Evolutionary conservation across 257 asterid species (phyloP).

Genomic region (Scutellaria barbata): DNA sequence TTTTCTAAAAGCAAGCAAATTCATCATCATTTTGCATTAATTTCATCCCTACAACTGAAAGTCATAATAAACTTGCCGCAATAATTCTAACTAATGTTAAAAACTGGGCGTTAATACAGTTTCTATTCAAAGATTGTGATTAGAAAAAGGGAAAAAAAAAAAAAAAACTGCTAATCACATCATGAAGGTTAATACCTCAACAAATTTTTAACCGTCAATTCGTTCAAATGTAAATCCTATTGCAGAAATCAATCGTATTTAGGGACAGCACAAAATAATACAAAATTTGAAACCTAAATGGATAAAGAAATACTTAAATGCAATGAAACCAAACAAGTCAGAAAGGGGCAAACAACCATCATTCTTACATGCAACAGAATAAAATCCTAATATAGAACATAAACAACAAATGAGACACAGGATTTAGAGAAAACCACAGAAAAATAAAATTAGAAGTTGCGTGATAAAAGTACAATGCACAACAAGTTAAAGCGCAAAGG

Average conservation of each 20-base stretch:
- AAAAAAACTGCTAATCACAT: not conserved
- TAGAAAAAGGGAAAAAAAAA: not conserved
- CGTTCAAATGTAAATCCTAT: slow-evolving; percentile 9
- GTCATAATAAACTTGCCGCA: slow-evolving; percentile 13
- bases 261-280: not conserved
- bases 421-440: not conserved
- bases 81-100: slow-evolving; percentile 3
- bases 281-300: slow-evolving; percentile 1
- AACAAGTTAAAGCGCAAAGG: slow-evolving; percentile 30
- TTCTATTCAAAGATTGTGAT: not conserved
- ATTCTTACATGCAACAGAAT: slow-evolving; percentile 25
- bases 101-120: not conserved
- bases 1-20: not conserved
- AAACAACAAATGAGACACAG: not conserved
- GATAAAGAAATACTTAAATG: slow-evolving; percentile 22
- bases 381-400: slow-evolving; percentile 7
- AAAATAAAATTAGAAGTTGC: not conserved
- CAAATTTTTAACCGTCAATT: not conserved
- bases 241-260: not conserved
- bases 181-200: slow-evolving; percentile 8
- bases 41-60: slow-evolving; percentile 14
- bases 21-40: slow-evolving; percentile 13
- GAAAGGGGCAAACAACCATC: slow-evolving; percentile 9
- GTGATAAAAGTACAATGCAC: slow-evolving; percentile 17
- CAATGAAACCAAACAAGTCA: slow-evolving; percentile 24